Evolutionary conservation across 2,329 filamentous ascomycete genomes (phyloP), one percentile per base, ranked within the genome.

Genomic region (Colletotrichum cordylinicola): DNA sequence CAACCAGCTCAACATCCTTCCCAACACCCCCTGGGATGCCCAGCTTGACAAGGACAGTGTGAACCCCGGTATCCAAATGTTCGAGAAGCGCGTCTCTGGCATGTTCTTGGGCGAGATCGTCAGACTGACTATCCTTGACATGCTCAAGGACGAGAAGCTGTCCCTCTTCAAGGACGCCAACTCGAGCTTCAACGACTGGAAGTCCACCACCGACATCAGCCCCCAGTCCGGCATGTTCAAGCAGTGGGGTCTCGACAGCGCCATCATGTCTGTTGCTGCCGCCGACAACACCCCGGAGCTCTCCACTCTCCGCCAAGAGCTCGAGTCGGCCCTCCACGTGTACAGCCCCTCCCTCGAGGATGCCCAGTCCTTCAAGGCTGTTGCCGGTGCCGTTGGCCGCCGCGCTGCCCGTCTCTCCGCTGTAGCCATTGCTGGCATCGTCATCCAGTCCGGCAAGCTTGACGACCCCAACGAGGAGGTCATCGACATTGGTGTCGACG

Each of bases 31-130:
- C 0, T 98, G 95, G 87, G 97, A 99, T 83, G 87, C 89, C 66
- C 90, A 92, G 73, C 89, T 99, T 29, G 96, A 99, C 84, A 87
- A 88, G 72, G 92, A 93, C 76, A 97, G 94, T 78, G 92, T 95
- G 80, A 98, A 99, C 85, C 96, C 96, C 0, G 97, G 97, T 31
- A 92, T 98, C 77, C 97, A 99, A 83, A 98, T 98, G 95, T 99
- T 98, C 82, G 97, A 99, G 88, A 99, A 99, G 90, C 94, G 96
- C 64, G 94, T 99, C 18, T 98, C 96, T 1, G 97, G 97, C 83
- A 98, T 99, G 96, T 99, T 98, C 87, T 86, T 99, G 65, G 97
- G 97, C 70, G 97, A 99, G 85, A 96, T 98, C 78, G 90, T 98
- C 71, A 94, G 97, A 70, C 90, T 95, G 60, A 93, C 93, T 18